These are phyloP conservation scores for Alternaria viburni DNA, from an alignment of 2,329 filamentous ascomycete species.

Conservation along the genomic window DNA sequence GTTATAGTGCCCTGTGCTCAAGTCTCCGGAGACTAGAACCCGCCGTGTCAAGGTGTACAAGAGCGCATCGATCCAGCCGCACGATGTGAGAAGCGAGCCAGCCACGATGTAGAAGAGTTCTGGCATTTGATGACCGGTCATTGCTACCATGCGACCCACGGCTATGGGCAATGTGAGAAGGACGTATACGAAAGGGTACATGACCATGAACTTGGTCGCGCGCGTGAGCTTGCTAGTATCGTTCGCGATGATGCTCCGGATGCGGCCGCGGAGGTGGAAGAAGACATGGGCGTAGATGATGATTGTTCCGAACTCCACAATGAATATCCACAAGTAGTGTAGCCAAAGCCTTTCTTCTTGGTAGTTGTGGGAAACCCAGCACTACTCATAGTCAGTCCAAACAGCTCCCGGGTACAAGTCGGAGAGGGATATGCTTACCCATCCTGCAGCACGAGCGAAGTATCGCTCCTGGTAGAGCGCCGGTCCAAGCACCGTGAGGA, in stretches of 20 bases:
- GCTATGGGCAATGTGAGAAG: conserved; percentile 71
- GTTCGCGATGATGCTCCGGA: conserved; percentile 47
- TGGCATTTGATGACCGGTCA: conserved; percentile 52
- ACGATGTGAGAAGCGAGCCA: conserved; percentile 62
- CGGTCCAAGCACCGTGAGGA: conserved; percentile 57
- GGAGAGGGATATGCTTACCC: conserved; percentile 23
- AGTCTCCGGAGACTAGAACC: conserved; percentile 44
- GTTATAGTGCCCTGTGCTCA: conserved; percentile 35
- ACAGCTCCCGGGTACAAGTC: not conserved
- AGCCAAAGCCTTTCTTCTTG: conserved; percentile 57
- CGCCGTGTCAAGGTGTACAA: conserved; percentile 53
- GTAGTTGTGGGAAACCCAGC: conserved; percentile 56
- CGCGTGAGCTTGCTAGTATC: conserved; percentile 44
- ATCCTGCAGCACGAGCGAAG: conserved; percentile 58
- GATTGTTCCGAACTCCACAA: conserved; percentile 59
- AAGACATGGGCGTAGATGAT: conserved; percentile 58
- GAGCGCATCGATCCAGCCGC: conserved; percentile 53
- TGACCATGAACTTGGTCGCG: conserved; percentile 63
- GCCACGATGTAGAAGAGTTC: conserved; percentile 65
- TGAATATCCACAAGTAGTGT: conserved; percentile 63
- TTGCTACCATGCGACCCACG: conserved; percentile 47
- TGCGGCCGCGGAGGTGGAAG: conserved; percentile 55
- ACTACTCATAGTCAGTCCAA: conserved; percentile 36
- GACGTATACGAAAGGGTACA: conserved; percentile 70
- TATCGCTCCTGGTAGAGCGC: conserved; percentile 50